Evolutionary conservation across 345 rosid species (phyloP), one percentile per base, ranked within the genome.

Genomic region (Conringia planisiliqua): DNA sequence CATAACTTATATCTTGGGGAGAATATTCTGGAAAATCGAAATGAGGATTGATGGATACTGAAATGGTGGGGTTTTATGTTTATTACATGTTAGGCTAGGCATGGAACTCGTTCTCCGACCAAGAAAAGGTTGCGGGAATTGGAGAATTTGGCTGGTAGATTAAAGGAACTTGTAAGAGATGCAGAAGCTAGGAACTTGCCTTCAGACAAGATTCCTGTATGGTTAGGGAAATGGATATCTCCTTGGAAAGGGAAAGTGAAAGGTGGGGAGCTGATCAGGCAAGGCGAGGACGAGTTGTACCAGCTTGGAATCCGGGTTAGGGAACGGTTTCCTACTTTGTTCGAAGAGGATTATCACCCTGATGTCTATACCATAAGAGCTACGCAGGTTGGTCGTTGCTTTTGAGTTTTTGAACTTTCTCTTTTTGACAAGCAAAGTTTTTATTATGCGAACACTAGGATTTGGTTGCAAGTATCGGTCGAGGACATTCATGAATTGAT

Each of bases 51-150:
- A 7, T 71, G 35, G 24, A 33, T 50, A 66, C 18, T 60, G 38
- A 66, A 11, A 22, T 62, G 14, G 24, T 59, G 39, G 7, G 3
- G 0, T 4, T 2, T 11, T 32, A 5, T 32, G 6, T 27, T 73
- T 52, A 60, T 10, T 7, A 36, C 66, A 44, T 38, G 7, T 74
- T 62, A 95, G 99, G 93, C 97, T 78, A 88, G 99, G 77, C 99
- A 92, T 63, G 98, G 99, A 48, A 90, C 99, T 74, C 98, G 97
- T 56, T 82, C 96, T 63, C 99, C 99, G 3, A 90, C 98, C n/a
- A 88, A 86, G 82, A 92, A 90, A 62, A 83, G 97, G 65, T 84
- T 87, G 82, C 74, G 82, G 69, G 98, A 92, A 72, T 63, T 95
- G 68, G 94, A 90, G 36, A 74, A 36, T 73, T 69, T 92, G 84